Evolutionary conservation across 768 basidiomycete genomes (phyloP).

Genomic region (Gloeophyllum trabeum): DNA sequence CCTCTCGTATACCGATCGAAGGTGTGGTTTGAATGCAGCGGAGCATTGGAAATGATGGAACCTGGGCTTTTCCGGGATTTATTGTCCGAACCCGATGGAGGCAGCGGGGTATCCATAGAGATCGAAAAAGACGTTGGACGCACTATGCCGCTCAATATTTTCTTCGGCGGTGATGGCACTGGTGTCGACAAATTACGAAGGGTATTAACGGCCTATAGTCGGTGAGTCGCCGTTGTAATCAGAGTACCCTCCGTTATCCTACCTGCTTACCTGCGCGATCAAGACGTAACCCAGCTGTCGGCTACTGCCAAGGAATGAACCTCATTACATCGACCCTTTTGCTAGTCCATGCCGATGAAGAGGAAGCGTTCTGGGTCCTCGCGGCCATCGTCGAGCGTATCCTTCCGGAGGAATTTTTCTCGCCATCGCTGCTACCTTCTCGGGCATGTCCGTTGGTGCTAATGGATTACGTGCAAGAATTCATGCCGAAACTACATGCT

Average conservation of each 20-base stretch:
- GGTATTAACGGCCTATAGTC: slow-evolving; percentile 85
- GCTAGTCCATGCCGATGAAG: slow-evolving; percentile 88
- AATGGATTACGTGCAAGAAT: slow-evolving; percentile 75
- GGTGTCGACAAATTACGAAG: slow-evolving; percentile 88
- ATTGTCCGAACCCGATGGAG: slow-evolving; percentile 37
- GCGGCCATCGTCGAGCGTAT: slow-evolving; percentile 81
- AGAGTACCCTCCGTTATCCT: background rate
- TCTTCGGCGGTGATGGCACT: slow-evolving; percentile 94
- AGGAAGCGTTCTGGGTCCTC: slow-evolving; percentile 96
- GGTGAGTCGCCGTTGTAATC: slow-evolving; percentile 35
- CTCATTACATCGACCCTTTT: slow-evolving; percentile 91
- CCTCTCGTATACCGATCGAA: slow-evolving; percentile 83
- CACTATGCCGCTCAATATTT: slow-evolving; percentile 91
- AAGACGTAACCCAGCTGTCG: slow-evolving; percentile 86
- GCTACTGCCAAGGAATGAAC: slow-evolving; percentile 95
- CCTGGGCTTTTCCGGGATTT: slow-evolving; percentile 86
- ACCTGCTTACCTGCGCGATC: background rate
- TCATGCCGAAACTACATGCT: slow-evolving; percentile 58
- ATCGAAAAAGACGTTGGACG: slow-evolving; percentile 94
- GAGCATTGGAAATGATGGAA: slow-evolving; percentile 84
- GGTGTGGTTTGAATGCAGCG: slow-evolving; percentile 90
- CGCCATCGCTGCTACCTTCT: slow-evolving; percentile 83
- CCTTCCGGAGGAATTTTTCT: slow-evolving; percentile 89
- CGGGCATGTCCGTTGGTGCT: slow-evolving; percentile 90
- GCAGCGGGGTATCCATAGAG: slow-evolving; percentile 49